Percentiles rank a stretch among this genome's conserved stretches.
These are phyloP conservation scores for Alliaria petiolata DNA, from an alignment of 345 rosid genomes.

Conservation along the genomic window DNA sequence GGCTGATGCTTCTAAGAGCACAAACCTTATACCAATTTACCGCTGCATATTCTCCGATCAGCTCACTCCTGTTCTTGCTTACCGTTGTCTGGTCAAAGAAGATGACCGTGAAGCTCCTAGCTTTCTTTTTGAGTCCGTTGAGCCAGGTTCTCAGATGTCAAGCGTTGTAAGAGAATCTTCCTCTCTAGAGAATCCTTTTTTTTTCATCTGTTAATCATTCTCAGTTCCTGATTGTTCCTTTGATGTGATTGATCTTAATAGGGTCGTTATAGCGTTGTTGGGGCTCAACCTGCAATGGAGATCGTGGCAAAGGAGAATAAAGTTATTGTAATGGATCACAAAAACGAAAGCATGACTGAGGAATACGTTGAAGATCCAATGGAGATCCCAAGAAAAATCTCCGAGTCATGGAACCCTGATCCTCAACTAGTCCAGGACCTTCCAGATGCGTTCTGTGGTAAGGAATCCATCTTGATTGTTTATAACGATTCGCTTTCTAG, in stretches of 20 bases:
- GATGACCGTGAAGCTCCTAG: slow-evolving; percentile 87
- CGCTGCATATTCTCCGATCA: slow-evolving; percentile 80
- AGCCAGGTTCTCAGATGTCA: slow-evolving; percentile 60
- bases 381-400: slow-evolving; percentile 58
- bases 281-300: slow-evolving; percentile 80
- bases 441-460: slow-evolving; percentile 88
- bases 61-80: slow-evolving; percentile 83
- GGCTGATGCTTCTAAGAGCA: slow-evolving; percentile 54
- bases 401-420: slow-evolving; percentile 76
- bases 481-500: not conserved
- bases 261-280: slow-evolving; percentile 84
- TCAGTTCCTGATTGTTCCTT: not conserved
- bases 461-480: slow-evolving; percentile 14
- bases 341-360: slow-evolving; percentile 45
- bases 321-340: slow-evolving; percentile 74
- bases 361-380: slow-evolving; percentile 77
- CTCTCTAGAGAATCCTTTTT: not conserved
- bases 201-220: not conserved
- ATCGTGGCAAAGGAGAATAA: slow-evolving; percentile 69
- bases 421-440: slow-evolving; percentile 63
- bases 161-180: slow-evolving; percentile 48
- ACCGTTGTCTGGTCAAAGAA: slow-evolving; percentile 81
- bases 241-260: slow-evolving; percentile 29
- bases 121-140: slow-evolving; percentile 82
- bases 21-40: slow-evolving; percentile 68